Conservation (phyloP, 2,329 filamentous ascomycete genomes). For the Hortaea werneckii region DNA sequence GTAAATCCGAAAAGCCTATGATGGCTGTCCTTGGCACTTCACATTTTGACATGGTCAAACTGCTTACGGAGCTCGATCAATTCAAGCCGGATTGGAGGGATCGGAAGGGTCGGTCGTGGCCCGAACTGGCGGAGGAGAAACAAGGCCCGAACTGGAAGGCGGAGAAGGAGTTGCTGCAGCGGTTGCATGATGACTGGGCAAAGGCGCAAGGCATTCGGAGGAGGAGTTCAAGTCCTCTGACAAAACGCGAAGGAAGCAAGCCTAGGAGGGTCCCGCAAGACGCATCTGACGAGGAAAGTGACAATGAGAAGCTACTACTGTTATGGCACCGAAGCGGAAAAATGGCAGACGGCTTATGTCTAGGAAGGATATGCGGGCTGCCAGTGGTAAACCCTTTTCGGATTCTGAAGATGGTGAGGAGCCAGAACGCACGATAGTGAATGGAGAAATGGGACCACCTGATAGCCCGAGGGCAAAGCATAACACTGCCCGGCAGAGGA, state of each 20-base stretch:
- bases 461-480: conserved; percentile 16
- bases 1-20: conserved; percentile 81
- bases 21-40: conserved; percentile 83
- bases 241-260: conserved; percentile 22
- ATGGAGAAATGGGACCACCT: conserved; percentile 18
- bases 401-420: conserved; percentile 1
- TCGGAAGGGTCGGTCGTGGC: conserved; percentile 70
- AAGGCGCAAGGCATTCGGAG: conserved; percentile 9
- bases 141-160: conserved; percentile 83
- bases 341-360: conserved; percentile 26
- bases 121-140: conserved; percentile 72
- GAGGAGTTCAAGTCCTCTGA: conserved; percentile 26
- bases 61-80: conserved; percentile 30
- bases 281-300: conserved; percentile 9
- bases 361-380: conserved; percentile 24
- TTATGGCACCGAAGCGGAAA: conserved; percentile 17
- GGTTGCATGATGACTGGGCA: conserved; percentile 52
- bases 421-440: neutral
- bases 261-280: conserved; percentile 11
- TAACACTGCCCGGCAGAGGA: conserved; percentile 15
- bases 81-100: conserved; percentile 74
- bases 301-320: conserved; percentile 5
- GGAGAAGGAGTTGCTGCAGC: conserved; percentile 71
- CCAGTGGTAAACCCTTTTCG: conserved; percentile 13
- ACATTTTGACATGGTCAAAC: conserved; percentile 71